Percentiles rank a stretch among this genome's conserved stretches.
phyloP scores from a whole-genome alignment of 768 basidiomycete species.

The Sarcodon sp. region DNA sequence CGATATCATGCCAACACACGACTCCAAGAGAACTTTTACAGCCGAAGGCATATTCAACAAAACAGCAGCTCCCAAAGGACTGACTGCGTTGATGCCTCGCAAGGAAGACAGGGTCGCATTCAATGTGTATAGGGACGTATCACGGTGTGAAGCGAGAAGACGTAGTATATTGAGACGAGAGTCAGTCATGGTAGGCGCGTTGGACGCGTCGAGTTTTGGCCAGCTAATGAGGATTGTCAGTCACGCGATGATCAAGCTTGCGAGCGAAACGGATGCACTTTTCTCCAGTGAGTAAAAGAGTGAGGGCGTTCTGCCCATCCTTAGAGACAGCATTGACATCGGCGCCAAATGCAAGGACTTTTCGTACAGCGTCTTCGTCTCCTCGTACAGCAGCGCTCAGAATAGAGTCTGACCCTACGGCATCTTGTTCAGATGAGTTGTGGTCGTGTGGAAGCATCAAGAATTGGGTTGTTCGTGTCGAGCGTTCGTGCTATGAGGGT shows the following conservation, averaged over 20 bases:
- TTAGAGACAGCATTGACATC: slow-evolving; percentile 57
- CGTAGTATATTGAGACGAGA: slow-evolving; percentile 46
- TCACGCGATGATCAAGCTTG: background rate
- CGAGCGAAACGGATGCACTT: slow-evolving; percentile 25
- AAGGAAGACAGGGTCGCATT: slow-evolving; percentile 63
- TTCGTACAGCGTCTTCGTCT: slow-evolving; percentile 37
- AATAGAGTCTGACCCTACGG: slow-evolving; percentile 6
- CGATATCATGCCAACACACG: slow-evolving; percentile 44
- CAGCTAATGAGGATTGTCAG: slow-evolving; percentile 29
- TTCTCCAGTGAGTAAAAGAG: slow-evolving; percentile 62
- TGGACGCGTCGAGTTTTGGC: slow-evolving; percentile 54
- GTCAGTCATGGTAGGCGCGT: slow-evolving; percentile 53
- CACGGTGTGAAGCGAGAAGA: slow-evolving; percentile 37
- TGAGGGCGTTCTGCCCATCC: slow-evolving; percentile 47
- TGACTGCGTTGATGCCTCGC: slow-evolving; percentile 38
- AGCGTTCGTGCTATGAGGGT: too few relatives aligned
- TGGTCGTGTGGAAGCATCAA: slow-evolving; percentile 1
- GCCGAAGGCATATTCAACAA: slow-evolving; percentile 57
- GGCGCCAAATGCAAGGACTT: slow-evolving; percentile 43
- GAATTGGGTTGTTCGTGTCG: too few relatives aligned
- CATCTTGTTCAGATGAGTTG: background rate
- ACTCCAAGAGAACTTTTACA: slow-evolving; percentile 54
- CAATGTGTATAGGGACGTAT: slow-evolving; percentile 54
- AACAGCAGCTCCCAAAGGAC: slow-evolving; percentile 66
- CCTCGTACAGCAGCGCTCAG: slow-evolving; percentile 39